Conservation (phyloP, 2,329 filamentous ascomycete genomes). For the Fusarium guadeloupense region DNA sequence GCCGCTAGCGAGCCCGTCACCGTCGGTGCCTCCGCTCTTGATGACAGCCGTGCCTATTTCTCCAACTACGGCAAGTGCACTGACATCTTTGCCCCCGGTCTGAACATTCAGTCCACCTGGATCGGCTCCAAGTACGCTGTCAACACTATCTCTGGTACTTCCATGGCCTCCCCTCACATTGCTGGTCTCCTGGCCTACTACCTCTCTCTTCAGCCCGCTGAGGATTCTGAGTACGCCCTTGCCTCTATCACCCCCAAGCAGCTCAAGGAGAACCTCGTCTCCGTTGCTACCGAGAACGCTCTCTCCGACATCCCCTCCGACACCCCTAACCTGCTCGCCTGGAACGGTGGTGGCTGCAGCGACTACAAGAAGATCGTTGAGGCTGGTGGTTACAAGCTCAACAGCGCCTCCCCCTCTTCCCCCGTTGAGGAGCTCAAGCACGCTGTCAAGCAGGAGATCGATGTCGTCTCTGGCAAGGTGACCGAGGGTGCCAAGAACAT, state of each 20-base stretch:
- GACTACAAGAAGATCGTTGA: conserved; percentile 89
- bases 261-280: conserved; percentile 89
- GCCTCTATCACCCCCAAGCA: conserved; percentile 90
- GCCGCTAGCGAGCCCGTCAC: conserved; percentile 92
- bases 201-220: conserved; percentile 91
- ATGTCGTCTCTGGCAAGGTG: conserved; percentile 65
- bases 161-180: conserved; percentile 98
- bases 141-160: conserved; percentile 99
- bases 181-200: conserved; percentile 97
- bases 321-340: conserved; percentile 95
- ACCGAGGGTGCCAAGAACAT: conserved; percentile 63
- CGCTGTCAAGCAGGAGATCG: conserved; percentile 68
- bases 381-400: conserved; percentile 74
- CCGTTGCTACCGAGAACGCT: conserved; percentile 79
- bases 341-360: conserved; percentile 95
- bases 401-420: conserved; percentile 52
- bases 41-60: conserved; percentile 98
- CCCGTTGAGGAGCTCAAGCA: conserved; percentile 69
- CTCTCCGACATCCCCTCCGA: conserved; percentile 84
- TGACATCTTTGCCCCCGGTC: conserved; percentile 97
- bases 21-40: conserved; percentile 91
- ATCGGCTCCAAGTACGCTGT: conserved; percentile 94
- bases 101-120: conserved; percentile 98
- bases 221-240: conserved; percentile 90
- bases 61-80: conserved; percentile 99